These are phyloP conservation scores for Rhododendron ovatum DNA, from an alignment of 148 eudicot species.

Conservation along the genomic window DNA sequence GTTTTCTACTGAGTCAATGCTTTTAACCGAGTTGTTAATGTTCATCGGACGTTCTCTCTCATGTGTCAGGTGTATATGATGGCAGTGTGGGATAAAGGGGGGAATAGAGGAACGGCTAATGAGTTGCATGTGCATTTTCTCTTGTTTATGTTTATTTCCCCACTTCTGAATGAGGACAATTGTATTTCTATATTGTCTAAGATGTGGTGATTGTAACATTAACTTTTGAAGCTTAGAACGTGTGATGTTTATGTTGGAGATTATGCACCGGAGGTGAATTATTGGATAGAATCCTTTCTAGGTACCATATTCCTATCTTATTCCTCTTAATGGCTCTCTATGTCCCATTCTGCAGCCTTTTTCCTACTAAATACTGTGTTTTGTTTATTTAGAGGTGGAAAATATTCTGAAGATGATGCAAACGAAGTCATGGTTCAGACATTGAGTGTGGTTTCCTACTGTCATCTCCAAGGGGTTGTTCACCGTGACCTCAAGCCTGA, in stretches of 20 bases:
- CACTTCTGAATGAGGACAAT: background rate
- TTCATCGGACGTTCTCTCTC: background rate
- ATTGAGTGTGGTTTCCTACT: constrained; percentile 76
- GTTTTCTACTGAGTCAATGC: background rate
- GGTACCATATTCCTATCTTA: constrained; percentile 28
- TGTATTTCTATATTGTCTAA: background rate
- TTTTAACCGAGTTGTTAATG: background rate
- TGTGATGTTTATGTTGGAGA: constrained; percentile 18
- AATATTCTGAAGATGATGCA: constrained; percentile 92
- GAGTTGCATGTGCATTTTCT: background rate
- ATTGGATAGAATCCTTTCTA: constrained; percentile 77
- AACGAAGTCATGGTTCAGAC: constrained; percentile 83
- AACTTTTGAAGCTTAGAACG: background rate
- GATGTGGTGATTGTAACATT: background rate
- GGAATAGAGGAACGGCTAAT: background rate
- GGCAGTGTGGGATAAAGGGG: background rate
- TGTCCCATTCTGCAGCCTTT: background rate
- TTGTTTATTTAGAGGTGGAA: constrained; percentile 72
- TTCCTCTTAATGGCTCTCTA: background rate
- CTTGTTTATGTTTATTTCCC: background rate
- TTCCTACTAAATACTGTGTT: background rate
- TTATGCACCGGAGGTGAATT: constrained; percentile 92
- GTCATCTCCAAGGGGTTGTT: constrained; percentile 97
- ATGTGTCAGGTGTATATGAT: background rate
- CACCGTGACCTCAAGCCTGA: constrained; percentile 97